Evolutionary conservation across 768 basidiomycete genomes (phyloP).

Genomic region (Baorangia bicolor): DNA sequence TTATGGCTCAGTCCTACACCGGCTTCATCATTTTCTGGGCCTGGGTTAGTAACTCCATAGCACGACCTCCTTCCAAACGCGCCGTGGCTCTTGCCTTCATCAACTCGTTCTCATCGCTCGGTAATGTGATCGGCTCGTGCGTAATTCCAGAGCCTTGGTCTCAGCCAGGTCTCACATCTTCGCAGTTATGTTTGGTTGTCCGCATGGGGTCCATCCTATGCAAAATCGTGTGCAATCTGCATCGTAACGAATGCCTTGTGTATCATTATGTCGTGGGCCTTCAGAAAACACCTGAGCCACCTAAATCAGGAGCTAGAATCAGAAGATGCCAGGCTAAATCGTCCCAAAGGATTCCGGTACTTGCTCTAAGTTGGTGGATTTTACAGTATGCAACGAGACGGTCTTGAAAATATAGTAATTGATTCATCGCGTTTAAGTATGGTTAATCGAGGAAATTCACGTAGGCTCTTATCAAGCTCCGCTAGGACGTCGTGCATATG

Average conservation of each 20-base stretch:
- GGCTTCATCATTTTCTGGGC: slow-evolving; percentile 65
- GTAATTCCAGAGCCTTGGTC: slow-evolving; percentile 24
- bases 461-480: not conserved
- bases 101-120: slow-evolving; percentile 78
- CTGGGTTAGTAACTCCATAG: slow-evolving; percentile 58
- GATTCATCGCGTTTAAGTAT: not conserved
- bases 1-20: slow-evolving; percentile 74
- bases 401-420: not conserved
- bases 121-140: slow-evolving; percentile 83
- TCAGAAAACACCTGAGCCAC: slow-evolving; percentile 43
- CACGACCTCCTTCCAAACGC: slow-evolving; percentile 82
- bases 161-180: slow-evolving; percentile 4
- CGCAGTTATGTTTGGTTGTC: slow-evolving; percentile 64
- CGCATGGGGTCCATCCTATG: slow-evolving; percentile 70
- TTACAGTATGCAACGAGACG: not conserved
- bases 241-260: slow-evolving; percentile 52
- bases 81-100: slow-evolving; percentile 84
- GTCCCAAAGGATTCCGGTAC: slow-evolving; percentile 44
- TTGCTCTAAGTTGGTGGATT: slow-evolving; percentile 35
- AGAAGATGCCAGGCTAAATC: slow-evolving; percentile 37
- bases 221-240: slow-evolving; percentile 70
- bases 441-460: too few relatives aligned
- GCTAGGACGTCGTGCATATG: not conserved
- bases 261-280: slow-evolving; percentile 50
- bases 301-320: slow-evolving; percentile 42